Evolutionary conservation across 129 eudicot species (phyloP), one percentile per base, ranked within the genome.

Genomic region (Artemisia argyi): DNA sequence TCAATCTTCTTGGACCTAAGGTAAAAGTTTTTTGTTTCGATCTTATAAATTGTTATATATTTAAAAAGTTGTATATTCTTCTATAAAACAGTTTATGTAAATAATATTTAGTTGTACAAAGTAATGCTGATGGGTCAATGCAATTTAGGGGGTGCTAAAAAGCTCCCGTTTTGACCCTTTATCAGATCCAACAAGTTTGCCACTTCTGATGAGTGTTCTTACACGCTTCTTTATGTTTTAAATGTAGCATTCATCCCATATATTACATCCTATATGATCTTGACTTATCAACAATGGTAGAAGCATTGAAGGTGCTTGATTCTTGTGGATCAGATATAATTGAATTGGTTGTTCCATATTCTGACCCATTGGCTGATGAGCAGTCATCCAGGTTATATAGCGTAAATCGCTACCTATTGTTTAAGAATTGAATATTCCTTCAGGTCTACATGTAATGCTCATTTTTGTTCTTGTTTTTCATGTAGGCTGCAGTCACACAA

Each of bases 201-300:
- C 44, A 5, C 44, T 35, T 35, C 44, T 35, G 44, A 4, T 61
- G 3, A 26, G 17, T 54, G 49, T 66, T 73, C 65, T 83, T 75
- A 73, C 76, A 55, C 72, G 47, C 46, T 61, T 61, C 44, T 32
- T 18, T 80, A 35, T 80, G 66, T 66, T 80, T 24, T 7, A 56
- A 74, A 94, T 97, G 98, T 90, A 84, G 98, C 98, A 52, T 77
- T 94, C 19, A 94, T 94, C 68, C 98, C 98, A 50, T 94, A 84
- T 80, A 94, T 94, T 66, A 94, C 98, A 19, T 97, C 98, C 11
- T n/a, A n/a, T 97, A 97, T 44, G 97, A 94, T 55, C 98, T 97
- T 42, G 97, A 94, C 66, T 82, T 94, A 76, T 75, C 93, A 19
- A 88, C 93, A 58, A 94, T 97, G 18, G 96, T 93, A 13, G 88